Evolutionary conservation across 192 early-diverging fungal genomes (phyloP), one percentile per base, ranked within the genome.

Genomic region (Pilaira anomala): DNA sequence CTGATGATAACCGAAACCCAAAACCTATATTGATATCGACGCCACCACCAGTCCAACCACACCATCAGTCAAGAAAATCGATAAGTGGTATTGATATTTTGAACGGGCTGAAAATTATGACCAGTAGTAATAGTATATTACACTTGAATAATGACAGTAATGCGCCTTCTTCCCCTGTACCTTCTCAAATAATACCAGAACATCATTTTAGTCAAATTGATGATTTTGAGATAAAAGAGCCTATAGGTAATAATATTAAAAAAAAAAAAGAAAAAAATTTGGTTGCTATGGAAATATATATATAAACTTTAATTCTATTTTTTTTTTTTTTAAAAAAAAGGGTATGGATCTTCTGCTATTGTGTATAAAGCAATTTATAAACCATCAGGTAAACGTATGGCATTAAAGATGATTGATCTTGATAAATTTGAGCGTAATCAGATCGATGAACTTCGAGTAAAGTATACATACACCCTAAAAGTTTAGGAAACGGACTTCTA

Each of bases 401-500:
- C 88, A 6, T 81, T 93, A 52, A 94, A 94, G 63, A 85, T 92
- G 61, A 93, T 94, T 70, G 91, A 94, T 69, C 74, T 94, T 63
- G 93, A 94, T 68, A 85, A 85, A 80, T 94, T 94, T 86, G 91
- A 93, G 61, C 73, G 93, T 19, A 90, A 91, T 69, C 93, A 94
- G 72, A 94, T 94, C 64, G 93, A 94, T 67, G 93, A 94, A 73
- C 80, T 94, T 46, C 72, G 93, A 66, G 87, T 90, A 76, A 65
- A 73, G 75, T 21, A 0, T 14, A 39, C 14, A 36, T 21, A 8
- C n/a, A 2, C 0, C 11, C 11, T 62, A 19, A 28, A 22, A 4
- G 7, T 41, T n/a, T 16, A 9, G 13, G n/a, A 22, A 44, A 46
- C 24, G 7, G 11, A 44, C 25, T 50, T 50, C 19, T 50, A 29